Evolutionary conservation across 306 rosid genomes (phyloP).

Genomic region (Oxytropis ochrocephala): DNA sequence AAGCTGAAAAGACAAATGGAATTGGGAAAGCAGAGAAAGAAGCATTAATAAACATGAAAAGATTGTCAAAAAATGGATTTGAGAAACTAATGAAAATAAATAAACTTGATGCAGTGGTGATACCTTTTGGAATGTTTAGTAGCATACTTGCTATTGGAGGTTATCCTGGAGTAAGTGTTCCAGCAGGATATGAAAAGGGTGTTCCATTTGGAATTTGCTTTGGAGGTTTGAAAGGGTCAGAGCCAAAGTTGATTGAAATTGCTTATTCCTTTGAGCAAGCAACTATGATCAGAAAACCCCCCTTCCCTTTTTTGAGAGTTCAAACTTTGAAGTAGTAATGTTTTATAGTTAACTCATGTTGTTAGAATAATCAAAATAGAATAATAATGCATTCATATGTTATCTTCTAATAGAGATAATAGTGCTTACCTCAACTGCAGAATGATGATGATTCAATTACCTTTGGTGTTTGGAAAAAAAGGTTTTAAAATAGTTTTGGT

Average conservation of each 20-base stretch:
- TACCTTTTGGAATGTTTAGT: constrained; percentile 11
- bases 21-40: background rate
- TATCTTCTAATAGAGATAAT: too few species aligned
- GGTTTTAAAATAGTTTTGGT: too few species aligned
- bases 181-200: constrained; percentile 48
- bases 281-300: constrained; percentile 55
- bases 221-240: constrained; percentile 63
- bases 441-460: too few species aligned
- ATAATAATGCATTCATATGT: too few species aligned
- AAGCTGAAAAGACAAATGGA: constrained; percentile 32
- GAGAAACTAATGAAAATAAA: constrained; percentile 28
- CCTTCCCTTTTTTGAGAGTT: constrained; percentile 36
- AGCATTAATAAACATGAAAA: constrained; percentile 20
- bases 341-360: background rate
- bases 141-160: constrained; percentile 54
- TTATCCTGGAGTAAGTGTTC: constrained; percentile 60
- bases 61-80: constrained; percentile 19
- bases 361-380: too few species aligned
- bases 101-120: constrained; percentile 48
- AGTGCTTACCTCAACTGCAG: too few species aligned
- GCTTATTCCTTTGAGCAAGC: constrained; percentile 68
- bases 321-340: background rate
- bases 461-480: too few species aligned
- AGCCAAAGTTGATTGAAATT: constrained; percentile 54
- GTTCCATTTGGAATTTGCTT: constrained; percentile 58